Percentiles rank a stretch among this genome's conserved stretches.
Evolutionary conservation across 2,329 filamentous ascomycete genomes (phyloP).

Genomic region (Tolypocladium capitatum): DNA sequence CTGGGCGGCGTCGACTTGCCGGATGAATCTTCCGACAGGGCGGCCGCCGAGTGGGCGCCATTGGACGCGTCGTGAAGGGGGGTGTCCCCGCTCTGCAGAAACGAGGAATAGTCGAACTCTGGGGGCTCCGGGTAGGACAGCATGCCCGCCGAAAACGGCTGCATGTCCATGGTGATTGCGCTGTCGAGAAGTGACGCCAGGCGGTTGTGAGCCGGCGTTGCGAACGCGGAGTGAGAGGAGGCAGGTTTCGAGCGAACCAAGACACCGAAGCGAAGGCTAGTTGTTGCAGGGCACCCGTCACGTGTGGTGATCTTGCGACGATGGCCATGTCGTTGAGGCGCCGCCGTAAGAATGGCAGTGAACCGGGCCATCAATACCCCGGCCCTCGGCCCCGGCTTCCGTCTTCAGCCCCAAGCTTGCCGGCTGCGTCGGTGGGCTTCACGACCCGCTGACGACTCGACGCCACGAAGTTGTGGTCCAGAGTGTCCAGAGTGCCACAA

Average conservation of each 20-base stretch:
- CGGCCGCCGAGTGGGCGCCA: constrained; percentile 1
- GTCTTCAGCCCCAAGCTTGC: neutral
- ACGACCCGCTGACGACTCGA: neutral
- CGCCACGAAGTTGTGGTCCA: neutral
- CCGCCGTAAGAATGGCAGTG: constrained; percentile 9
- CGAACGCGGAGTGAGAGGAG: neutral
- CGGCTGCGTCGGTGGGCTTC: neutral
- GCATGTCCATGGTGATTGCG: constrained; percentile 14
- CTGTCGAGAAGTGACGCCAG: neutral
- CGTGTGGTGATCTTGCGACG: neutral
- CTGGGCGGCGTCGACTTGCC: constrained; percentile 17
- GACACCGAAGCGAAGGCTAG: neutral
- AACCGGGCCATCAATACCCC: constrained; percentile 18
- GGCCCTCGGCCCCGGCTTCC: constrained; percentile 1
- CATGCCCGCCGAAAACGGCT: constrained; percentile 12
- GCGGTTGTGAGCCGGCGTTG: neutral
- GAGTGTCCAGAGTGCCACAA: too few relatives aligned
- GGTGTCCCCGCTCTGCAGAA: constrained; percentile 18
- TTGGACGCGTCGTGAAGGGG: constrained; percentile 9
- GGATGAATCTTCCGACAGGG: constrained; percentile 15
- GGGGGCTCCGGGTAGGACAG: constrained; percentile 16
- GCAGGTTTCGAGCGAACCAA: neutral
- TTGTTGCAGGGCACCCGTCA: neutral
- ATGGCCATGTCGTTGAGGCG: neutral
- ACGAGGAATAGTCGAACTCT: constrained; percentile 26